Evolutionary conservation across 352 stramenopile species (phyloP).

Genomic region (Phytophthora pluvialis): DNA sequence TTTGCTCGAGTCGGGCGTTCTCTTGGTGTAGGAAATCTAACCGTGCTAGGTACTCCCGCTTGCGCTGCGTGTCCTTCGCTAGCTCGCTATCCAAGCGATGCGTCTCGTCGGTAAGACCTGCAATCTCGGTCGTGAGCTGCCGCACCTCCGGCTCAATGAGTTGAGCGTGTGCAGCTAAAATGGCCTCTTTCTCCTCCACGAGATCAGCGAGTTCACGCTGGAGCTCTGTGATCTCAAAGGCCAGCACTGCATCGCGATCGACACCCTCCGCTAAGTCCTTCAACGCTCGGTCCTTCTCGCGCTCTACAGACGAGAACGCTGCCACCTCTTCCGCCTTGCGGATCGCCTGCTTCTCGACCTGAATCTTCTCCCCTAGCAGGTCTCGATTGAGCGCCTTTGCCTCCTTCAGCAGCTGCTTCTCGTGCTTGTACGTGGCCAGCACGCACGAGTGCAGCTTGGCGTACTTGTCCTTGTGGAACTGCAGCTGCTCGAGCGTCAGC

Average conservation of each 20-base stretch:
- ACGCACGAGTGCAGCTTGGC: conserved; percentile 70
- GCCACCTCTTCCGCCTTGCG: conserved; percentile 83
- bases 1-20: conserved; percentile 67
- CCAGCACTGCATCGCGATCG: conserved; percentile 82
- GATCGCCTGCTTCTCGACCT: conserved; percentile 87
- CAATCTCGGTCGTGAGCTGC: conserved; percentile 73
- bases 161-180: conserved; percentile 78
- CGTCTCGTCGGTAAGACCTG: conserved; percentile 68
- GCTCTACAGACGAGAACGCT: conserved; percentile 74
- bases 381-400: conserved; percentile 87
- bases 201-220: conserved; percentile 84
- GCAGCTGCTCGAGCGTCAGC: conserved; percentile 76
- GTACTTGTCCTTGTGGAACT: conserved; percentile 88
- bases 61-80: conserved; percentile 67
- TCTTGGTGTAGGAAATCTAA: conserved; percentile 68
- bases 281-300: conserved; percentile 78
- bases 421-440: conserved; percentile 81
- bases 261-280: conserved; percentile 82
- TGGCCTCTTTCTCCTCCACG: conserved; percentile 72
- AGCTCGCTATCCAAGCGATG: conserved; percentile 76
- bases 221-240: conserved; percentile 89
- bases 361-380: conserved; percentile 87
- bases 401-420: conserved; percentile 81
- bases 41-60: conserved; percentile 62
- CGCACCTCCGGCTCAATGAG: conserved; percentile 87